These are phyloP conservation scores for Aplosporella prunicola DNA, from an alignment of 2,329 filamentous ascomycete genomes.

Conservation along the genomic window DNA sequence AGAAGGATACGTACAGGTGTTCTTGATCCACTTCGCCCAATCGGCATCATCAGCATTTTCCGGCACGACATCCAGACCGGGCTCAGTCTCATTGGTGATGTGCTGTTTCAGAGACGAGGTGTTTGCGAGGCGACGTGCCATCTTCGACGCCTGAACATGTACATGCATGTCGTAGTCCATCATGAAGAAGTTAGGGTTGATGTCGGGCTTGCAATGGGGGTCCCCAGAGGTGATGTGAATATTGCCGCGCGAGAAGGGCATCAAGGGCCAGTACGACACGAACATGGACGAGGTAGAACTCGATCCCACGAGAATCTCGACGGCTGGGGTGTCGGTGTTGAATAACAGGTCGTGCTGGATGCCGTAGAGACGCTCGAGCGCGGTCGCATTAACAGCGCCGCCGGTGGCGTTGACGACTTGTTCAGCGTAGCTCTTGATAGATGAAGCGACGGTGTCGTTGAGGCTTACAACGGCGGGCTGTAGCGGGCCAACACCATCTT, in stretches of 20 bases:
- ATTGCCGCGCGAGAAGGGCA: conserved; percentile 26
- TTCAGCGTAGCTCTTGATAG: conserved; percentile 22
- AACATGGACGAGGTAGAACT: conserved; percentile 19
- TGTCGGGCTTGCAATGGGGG: conserved; percentile 22
- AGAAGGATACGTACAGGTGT: too few species aligned
- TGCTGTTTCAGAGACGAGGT: too few species aligned
- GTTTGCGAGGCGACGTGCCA: too few species aligned
- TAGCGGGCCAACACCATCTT: too few species aligned
- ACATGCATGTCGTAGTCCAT: conserved; percentile 29
- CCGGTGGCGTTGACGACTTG: conserved; percentile 15
- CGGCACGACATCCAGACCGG: too few species aligned
- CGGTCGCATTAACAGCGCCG: conserved; percentile 12
- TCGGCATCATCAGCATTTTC: too few species aligned
- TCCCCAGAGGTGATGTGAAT: conserved; percentile 24
- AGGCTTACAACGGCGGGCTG: conserved; percentile 17
- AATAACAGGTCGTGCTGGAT: conserved; percentile 44
- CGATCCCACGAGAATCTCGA: conserved; percentile 37
- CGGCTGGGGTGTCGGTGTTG: conserved; percentile 32
- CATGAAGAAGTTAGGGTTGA: conserved; percentile 36
- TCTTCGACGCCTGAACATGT: too few species aligned
- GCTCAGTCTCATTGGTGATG: too few species aligned
- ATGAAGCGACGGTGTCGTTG: conserved; percentile 17
- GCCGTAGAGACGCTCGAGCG: conserved; percentile 30
- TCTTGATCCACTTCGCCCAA: too few species aligned
- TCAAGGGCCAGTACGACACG: conserved; percentile 29